phyloP scores from a whole-genome alignment of 176 grass and related monocot species.

The Luzula sylvatica region DNA sequence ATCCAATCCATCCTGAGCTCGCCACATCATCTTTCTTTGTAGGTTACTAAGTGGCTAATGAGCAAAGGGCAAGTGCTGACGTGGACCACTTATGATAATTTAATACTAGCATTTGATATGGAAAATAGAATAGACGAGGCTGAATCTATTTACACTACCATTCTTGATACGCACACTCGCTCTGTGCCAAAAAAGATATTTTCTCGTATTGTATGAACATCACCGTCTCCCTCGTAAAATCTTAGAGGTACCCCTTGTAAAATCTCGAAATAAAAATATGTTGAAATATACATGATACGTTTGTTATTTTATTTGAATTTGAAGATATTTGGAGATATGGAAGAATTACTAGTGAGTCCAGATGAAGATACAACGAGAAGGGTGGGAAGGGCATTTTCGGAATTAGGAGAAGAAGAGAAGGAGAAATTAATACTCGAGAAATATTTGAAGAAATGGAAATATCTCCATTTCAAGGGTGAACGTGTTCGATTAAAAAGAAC shows the following conservation, averaged over 20 bases:
- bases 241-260: conserved; percentile 47
- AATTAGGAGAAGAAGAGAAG: conserved; percentile 50
- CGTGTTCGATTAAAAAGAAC: conserved; percentile 33
- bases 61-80: conserved; percentile 86
- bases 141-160: conserved; percentile 44
- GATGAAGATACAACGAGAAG: conserved; percentile 80
- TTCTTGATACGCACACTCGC: conserved; percentile 49
- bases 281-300: background rate
- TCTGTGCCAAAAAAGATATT: conserved; percentile 75
- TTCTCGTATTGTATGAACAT: conserved; percentile 64
- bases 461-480: conserved; percentile 74
- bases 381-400: conserved; percentile 54
- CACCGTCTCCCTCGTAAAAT: conserved; percentile 45
- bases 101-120: conserved; percentile 76
- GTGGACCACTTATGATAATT: conserved; percentile 63
- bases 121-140: conserved; percentile 62
- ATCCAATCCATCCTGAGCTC: too few species aligned
- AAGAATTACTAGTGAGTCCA: conserved; percentile 59
- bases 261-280: background rate
- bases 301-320: background rate
- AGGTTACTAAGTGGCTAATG: conserved; percentile 90
- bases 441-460: conserved; percentile 70
- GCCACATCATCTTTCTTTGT: background rate
- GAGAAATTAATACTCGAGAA: conserved; percentile 42
- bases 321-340: conserved; percentile 75